phyloP scores from a whole-genome alignment of 116 monocot genomes.

The Phalaenopsis hybrid region DNA sequence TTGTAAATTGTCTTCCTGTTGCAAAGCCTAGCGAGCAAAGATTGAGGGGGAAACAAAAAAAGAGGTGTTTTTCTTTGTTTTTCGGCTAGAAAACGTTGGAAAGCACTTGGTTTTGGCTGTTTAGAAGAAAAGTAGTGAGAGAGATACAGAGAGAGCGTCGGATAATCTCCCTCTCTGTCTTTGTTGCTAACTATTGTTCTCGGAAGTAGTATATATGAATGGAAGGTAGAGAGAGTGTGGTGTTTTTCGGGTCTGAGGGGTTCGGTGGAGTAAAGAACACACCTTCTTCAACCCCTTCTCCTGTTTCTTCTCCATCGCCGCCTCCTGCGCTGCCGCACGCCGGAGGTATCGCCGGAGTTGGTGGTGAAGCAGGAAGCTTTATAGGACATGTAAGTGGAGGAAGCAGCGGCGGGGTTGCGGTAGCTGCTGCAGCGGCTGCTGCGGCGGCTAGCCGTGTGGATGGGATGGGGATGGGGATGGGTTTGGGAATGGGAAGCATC shows the following conservation, averaged over 20 bases:
- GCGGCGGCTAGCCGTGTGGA: background rate
- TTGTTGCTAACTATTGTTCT: too few relatives aligned
- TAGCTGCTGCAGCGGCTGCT: background rate
- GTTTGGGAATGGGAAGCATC: background rate
- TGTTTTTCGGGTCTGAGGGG: background rate
- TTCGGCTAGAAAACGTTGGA: background rate
- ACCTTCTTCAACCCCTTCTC: conserved; percentile 14
- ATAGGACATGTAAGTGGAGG: conserved; percentile 1
- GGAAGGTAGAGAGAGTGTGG: conserved; percentile 18
- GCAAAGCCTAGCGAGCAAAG: background rate
- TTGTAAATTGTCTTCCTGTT: conserved; percentile 2
- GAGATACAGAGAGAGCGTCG: background rate
- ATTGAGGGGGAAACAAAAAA: background rate
- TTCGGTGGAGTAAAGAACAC: conserved; percentile 6
- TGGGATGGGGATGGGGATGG: conserved; percentile 11
- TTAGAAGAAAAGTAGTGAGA: background rate
- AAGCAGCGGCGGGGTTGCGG: background rate
- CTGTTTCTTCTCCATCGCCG: conserved; percentile 15
- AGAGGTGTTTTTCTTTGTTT: background rate
- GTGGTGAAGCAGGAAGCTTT: background rate
- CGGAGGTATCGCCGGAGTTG: background rate
- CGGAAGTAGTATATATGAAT: background rate
- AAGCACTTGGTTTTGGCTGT: background rate
- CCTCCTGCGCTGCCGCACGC: conserved; percentile 1
- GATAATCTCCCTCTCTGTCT: background rate